These are phyloP conservation scores for Wickerhamomyces xylosicus DNA, from an alignment of 805 yeast genomes.

Conservation along the genomic window DNA sequence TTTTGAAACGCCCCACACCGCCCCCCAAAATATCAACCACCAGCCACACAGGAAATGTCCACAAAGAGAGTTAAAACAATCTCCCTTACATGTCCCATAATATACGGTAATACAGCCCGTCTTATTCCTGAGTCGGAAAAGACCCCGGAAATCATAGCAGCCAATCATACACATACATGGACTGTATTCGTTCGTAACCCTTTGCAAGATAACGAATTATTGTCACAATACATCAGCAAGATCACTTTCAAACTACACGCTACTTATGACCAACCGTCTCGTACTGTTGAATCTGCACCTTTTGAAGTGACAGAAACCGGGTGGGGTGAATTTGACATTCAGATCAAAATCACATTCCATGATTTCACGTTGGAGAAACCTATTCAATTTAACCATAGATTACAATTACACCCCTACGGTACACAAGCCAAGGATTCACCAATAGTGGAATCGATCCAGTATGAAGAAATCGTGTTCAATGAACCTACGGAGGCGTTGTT, in stretches of 20 bases:
- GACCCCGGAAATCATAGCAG: slow-evolving; percentile 55
- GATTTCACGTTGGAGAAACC: slow-evolving; percentile 86
- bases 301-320: slow-evolving; percentile 95
- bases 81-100: slow-evolving; percentile 66
- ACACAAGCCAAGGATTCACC: slow-evolving; percentile 28
- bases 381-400: slow-evolving; percentile 75
- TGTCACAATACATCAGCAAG: slow-evolving; percentile 72
- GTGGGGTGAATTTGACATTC: slow-evolving; percentile 98
- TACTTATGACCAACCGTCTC: slow-evolving; percentile 78
- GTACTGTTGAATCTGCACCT: slow-evolving; percentile 85
- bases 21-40: too few relatives aligned
- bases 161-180: slow-evolving; percentile 94
- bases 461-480: slow-evolving; percentile 88
- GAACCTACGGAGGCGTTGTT: slow-evolving; percentile 92
- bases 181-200: slow-evolving; percentile 86
- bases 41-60: too few relatives aligned
- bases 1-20: too few relatives aligned
- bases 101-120: slow-evolving; percentile 73
- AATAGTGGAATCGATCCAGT: slow-evolving; percentile 33
- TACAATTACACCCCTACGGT: slow-evolving; percentile 82
- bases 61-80: slow-evolving; percentile 31
- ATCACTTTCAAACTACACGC: slow-evolving; percentile 94
- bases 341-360: slow-evolving; percentile 76
- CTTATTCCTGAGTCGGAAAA: slow-evolving; percentile 40
- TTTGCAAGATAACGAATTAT: slow-evolving; percentile 46